Evolutionary conservation across 108 stramenopile genomes (phyloP).

Genomic region (Poteriospumella lacustris): DNA sequence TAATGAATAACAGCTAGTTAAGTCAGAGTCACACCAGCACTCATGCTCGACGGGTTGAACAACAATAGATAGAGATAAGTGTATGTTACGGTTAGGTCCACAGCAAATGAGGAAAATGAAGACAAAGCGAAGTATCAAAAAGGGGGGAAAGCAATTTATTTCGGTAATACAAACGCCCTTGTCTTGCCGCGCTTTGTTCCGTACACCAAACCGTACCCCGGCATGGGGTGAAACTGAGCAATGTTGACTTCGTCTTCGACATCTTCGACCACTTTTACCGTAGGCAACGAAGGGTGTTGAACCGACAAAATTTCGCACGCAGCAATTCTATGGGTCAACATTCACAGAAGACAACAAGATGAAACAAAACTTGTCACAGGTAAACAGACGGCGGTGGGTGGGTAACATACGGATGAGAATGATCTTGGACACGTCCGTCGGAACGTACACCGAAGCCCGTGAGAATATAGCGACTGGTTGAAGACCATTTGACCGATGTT

Average conservation of each 20-base stretch:
- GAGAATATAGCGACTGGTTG: constrained; percentile 16
- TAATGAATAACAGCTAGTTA: too few relatives aligned
- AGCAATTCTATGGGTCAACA: neutral
- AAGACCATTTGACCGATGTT: constrained; percentile 19
- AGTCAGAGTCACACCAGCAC: too few relatives aligned
- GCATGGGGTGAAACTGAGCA: constrained; percentile 16
- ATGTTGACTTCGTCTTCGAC: constrained; percentile 23
- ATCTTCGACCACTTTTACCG: neutral
- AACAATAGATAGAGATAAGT: too few relatives aligned
- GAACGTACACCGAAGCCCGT: constrained; percentile 13
- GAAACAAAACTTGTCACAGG: too few relatives aligned
- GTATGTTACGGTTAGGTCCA: too few relatives aligned
- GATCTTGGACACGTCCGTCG: neutral
- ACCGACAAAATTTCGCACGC: constrained; percentile 9
- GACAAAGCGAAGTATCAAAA: too few relatives aligned
- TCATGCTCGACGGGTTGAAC: too few relatives aligned
- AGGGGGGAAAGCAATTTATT: too few relatives aligned
- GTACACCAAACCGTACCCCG: constrained; percentile 16
- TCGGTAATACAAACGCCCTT: neutral
- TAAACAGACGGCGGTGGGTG: neutral
- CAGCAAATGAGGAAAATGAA: too few relatives aligned
- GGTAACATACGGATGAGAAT: neutral
- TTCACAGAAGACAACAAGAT: too few relatives aligned
- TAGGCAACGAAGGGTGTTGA: neutral
- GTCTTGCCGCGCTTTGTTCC: constrained; percentile 16